Evolutionary conservation across 768 basidiomycete species (phyloP).

Genomic region (Trametopsis cervina): DNA sequence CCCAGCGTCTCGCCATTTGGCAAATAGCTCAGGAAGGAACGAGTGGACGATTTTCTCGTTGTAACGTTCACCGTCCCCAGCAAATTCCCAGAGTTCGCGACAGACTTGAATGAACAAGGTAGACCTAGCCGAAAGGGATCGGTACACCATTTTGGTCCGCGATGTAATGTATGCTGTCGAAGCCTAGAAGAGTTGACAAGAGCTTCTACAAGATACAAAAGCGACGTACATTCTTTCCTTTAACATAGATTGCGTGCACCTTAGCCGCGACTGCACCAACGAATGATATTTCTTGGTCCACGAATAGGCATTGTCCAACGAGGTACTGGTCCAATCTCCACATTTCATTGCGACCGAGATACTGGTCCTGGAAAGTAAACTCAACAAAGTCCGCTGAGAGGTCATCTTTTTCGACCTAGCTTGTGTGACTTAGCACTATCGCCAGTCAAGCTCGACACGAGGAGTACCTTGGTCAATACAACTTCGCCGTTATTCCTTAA

Average conservation of each 20-base stretch:
- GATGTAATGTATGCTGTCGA: conserved; percentile 75
- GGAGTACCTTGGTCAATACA: conserved; percentile 55
- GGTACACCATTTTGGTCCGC: conserved; percentile 81
- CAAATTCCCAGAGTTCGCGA: conserved; percentile 93
- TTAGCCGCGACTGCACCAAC: conserved; percentile 79
- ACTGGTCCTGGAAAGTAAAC: conserved; percentile 90
- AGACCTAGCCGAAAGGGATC: conserved; percentile 85
- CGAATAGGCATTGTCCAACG: conserved; percentile 74
- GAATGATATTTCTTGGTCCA: conserved; percentile 80
- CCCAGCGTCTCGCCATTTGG: conserved; percentile 74
- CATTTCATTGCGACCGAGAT: conserved; percentile 94
- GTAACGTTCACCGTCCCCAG: conserved; percentile 92
- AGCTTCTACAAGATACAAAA: background rate
- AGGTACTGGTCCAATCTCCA: conserved; percentile 86
- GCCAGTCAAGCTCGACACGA: background rate
- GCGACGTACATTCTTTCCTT: conserved; percentile 42
- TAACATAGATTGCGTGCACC: conserved; percentile 72
- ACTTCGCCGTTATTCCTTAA: conserved; percentile 71
- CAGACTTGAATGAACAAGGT: conserved; percentile 97
- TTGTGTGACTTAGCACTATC: background rate
- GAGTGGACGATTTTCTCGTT: conserved; percentile 98
- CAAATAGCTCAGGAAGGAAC: conserved; percentile 85
- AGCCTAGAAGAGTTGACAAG: conserved; percentile 38
- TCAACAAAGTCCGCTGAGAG: conserved; percentile 77
- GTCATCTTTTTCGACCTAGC: conserved; percentile 58